A percentile compares a stretch with the other conserved stretches of the same genome.
phyloP scores from a whole-genome alignment of 2,329 filamentous ascomycete genomes.

The Teratosphaeriaceae sp. region DNA sequence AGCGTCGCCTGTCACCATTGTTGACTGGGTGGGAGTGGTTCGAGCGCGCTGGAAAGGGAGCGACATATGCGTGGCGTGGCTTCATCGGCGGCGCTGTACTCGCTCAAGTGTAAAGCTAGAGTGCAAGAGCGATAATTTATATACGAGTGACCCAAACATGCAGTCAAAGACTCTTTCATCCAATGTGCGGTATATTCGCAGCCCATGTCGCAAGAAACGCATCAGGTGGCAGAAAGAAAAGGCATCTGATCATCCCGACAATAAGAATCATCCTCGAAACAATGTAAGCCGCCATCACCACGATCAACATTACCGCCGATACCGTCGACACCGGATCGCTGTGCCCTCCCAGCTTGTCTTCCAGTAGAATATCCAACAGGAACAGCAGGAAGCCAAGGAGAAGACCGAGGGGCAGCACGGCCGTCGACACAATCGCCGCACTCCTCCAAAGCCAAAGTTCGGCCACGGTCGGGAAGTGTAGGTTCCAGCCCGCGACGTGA shows the following conservation, averaged over 20 bases:
- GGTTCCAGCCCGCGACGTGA: conserved; percentile 1
- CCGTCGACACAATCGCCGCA: conserved; percentile 3
- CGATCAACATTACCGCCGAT: too few species aligned
- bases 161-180: too few species aligned
- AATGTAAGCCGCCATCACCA: background rate
- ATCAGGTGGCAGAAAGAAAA: background rate
- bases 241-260: background rate
- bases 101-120: too few species aligned
- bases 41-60: too few species aligned
- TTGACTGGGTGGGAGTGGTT: too few species aligned
- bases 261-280: background rate
- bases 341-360: background rate
- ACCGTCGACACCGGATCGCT: too few species aligned
- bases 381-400: background rate
- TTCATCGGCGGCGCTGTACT: too few species aligned
- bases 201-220: background rate
- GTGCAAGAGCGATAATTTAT: too few species aligned
- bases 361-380: background rate
- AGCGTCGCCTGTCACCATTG: too few species aligned
- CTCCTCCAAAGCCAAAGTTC: conserved; percentile 5
- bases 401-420: background rate
- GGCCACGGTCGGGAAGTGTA: conserved; percentile 1
- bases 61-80: too few species aligned
- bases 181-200: background rate
- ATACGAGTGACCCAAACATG: too few species aligned